Evolutionary conservation across 176 grass and related monocot species (phyloP).

Genomic region (Cymbopogon citratus): DNA sequence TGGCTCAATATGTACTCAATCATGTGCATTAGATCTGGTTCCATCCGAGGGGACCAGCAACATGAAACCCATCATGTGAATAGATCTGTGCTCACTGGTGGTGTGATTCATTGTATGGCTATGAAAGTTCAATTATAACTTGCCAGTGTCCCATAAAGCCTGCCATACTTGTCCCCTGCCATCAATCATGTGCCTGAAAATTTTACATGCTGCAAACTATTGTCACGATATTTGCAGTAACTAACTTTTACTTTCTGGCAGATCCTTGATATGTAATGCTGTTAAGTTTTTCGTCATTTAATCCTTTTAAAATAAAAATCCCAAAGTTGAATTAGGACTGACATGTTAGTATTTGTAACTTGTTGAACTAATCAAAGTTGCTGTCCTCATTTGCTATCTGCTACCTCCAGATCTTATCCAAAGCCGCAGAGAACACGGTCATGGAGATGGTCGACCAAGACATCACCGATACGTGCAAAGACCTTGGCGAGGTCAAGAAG

Average conservation of each 20-base stretch:
- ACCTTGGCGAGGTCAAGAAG: constrained; percentile 73
- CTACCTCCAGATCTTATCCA: constrained; percentile 64
- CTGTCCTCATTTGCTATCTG: constrained; percentile 8
- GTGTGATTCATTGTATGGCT: constrained; percentile 36
- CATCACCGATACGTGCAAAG: constrained; percentile 59
- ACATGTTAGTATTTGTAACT: not conserved
- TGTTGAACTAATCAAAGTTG: not conserved
- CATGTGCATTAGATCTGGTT: constrained; percentile 35
- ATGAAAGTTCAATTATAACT: constrained; percentile 53
- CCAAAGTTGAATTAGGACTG: not conserved
- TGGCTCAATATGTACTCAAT: constrained; percentile 35
- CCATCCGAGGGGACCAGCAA: constrained; percentile 35
- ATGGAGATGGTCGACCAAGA: constrained; percentile 86
- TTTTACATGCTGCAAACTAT: not conserved
- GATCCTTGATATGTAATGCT: not conserved
- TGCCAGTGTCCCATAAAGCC: constrained; percentile 62
- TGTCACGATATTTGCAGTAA: not conserved
- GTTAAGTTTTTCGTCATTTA: constrained; percentile 18
- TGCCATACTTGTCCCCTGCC: constrained; percentile 38
- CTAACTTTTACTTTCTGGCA: not conserved
- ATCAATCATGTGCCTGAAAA: constrained; percentile 38
- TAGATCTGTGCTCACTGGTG: constrained; percentile 43
- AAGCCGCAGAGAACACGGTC: constrained; percentile 62
- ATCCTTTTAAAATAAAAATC: not conserved
- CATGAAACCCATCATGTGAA: constrained; percentile 60